Base-by-base conservation (phyloP, 371 early-diverging fungal genomes). In the Parasitella parasitica region DNA sequence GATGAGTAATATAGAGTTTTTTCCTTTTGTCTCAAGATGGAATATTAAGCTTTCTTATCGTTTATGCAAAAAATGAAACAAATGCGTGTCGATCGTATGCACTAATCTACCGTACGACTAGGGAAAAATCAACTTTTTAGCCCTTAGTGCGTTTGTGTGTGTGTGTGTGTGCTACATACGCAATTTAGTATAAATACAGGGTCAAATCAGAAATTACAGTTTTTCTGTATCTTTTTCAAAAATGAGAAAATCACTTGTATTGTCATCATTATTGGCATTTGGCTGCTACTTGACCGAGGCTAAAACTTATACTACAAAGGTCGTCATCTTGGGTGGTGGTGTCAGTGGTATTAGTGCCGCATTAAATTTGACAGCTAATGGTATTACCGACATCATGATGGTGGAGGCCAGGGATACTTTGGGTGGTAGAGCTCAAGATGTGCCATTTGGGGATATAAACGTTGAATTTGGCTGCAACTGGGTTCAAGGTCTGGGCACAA, bases 281-380 rank as follows among this genome's bases (percentile, higher is more conserved):
- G 39, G 27, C 18, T 39, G 57, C 30, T 30, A 41, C 6, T 22
- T 65, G n/a, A 55, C 38, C 7, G 35, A 52, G 15, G 68, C 68
- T 9, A 59, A 58, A 50, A 35, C 35, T 0, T 63, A 68, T 9
- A 66, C 66, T 16, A 72, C 78, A 38, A 74, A 78, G 41, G 78
- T 81, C 11, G 77, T 67, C n/a, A 81, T 81, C 41, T 53, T 81
- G 2, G 81, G 81, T 49, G 81, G 77, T 62, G 81, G 81, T 54
- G 78, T 75, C 8, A 70, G 72, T 60, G 81, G 73, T 27, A 81
- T 81, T n/a, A 75, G 67, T 58, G 81, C 81, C 12, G 76, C 77
- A 3, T 64, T 69, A 16, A 72, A 77, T 13, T 57, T 81, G 59
- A 72, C 78, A 24, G 69, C 61, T 12, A 53, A 38, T 48, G 73